These are phyloP conservation scores for Fusarium praegraminearum DNA, from an alignment of 2,329 filamentous ascomycete genomes.

Conservation along the genomic window DNA sequence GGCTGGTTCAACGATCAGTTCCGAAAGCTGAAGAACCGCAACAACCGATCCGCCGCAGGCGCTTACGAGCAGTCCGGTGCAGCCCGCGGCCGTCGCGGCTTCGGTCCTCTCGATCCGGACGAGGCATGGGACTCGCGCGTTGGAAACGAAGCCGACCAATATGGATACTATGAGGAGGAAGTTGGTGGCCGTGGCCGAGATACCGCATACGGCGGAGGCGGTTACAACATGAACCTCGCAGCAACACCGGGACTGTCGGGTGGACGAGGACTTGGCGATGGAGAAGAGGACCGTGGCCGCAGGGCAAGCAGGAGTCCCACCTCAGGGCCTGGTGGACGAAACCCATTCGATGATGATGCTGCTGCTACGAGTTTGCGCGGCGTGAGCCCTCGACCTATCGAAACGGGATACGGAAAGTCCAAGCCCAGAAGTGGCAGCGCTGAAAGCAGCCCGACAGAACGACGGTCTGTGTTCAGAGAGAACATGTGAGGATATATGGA, in stretches of 20 bases:
- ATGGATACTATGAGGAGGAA: conserved; percentile 78
- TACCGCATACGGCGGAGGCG: conserved; percentile 53
- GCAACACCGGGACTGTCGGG: conserved; percentile 50
- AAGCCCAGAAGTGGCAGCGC: conserved; percentile 51
- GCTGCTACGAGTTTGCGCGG: conserved; percentile 75
- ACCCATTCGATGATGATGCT: conserved; percentile 80
- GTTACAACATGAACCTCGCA: conserved; percentile 64
- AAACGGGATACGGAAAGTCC: conserved; percentile 56
- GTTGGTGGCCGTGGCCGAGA: conserved; percentile 50
- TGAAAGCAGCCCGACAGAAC: conserved; percentile 72
- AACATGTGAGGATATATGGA: conserved; percentile 63
- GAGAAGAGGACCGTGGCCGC: conserved; percentile 56
- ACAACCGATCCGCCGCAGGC: conserved; percentile 74
- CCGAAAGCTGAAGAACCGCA: conserved; percentile 72
- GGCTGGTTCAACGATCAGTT: conserved; percentile 80
- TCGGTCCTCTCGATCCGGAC: conserved; percentile 80
- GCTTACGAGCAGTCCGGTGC: conserved; percentile 74
- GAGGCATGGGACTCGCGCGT: conserved; percentile 88
- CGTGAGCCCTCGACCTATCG: conserved; percentile 81
- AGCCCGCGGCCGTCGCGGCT: conserved; percentile 64
- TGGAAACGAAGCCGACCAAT: conserved; percentile 76
- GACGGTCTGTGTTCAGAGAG: conserved; percentile 77
- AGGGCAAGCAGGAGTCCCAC: conserved; percentile 59
- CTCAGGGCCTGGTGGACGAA: conserved; percentile 52
- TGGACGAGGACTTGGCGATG: conserved; percentile 39